Percentiles rank a stretch among this genome's conserved stretches.
Evolutionary conservation across 805 yeast species (phyloP).

Genomic region (Teunomyces barrocoloradensis): DNA sequence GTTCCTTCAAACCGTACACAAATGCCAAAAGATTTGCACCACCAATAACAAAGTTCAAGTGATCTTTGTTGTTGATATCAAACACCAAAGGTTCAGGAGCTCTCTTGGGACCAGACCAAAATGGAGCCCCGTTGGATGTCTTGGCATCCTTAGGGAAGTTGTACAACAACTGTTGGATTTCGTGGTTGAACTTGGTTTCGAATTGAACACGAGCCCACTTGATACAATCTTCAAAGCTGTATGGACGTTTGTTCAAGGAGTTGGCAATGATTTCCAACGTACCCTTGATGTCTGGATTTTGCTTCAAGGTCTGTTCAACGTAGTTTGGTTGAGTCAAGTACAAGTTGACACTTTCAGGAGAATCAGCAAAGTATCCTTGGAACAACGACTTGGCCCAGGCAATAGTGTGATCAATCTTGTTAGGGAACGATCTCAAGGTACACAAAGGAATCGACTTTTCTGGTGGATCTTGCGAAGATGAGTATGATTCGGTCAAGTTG

Average conservation of each 20-base stretch:
- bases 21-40: slow-evolving; percentile 91
- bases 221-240: slow-evolving; percentile 88
- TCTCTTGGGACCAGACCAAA: slow-evolving; percentile 98
- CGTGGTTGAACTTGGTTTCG: slow-evolving; percentile 80
- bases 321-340: slow-evolving; percentile 89
- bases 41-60: slow-evolving; percentile 77
- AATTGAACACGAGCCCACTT: slow-evolving; percentile 92
- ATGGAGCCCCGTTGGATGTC: slow-evolving; percentile 86
- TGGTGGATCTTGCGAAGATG: slow-evolving; percentile 97
- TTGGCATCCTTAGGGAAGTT: slow-evolving; percentile 94
- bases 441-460: slow-evolving; percentile 97
- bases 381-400: slow-evolving; percentile 98
- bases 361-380: slow-evolving; percentile 85
- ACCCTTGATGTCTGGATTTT: slow-evolving; percentile 87
- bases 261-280: slow-evolving; percentile 77
- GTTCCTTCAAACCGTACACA: slow-evolving; percentile 86
- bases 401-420: slow-evolving; percentile 96
- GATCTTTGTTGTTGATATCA: slow-evolving; percentile 72
- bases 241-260: slow-evolving; percentile 77
- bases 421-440: slow-evolving; percentile 96
- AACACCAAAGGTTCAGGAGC: slow-evolving; percentile 87
- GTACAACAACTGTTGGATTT: slow-evolving; percentile 83
- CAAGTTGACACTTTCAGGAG: slow-evolving; percentile 91
- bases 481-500: slow-evolving; percentile 88
- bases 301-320: slow-evolving; percentile 87